These are phyloP conservation scores for Graphilbum fragrans DNA, from an alignment of 2,329 filamentous ascomycete genomes.

Conservation along the genomic window DNA sequence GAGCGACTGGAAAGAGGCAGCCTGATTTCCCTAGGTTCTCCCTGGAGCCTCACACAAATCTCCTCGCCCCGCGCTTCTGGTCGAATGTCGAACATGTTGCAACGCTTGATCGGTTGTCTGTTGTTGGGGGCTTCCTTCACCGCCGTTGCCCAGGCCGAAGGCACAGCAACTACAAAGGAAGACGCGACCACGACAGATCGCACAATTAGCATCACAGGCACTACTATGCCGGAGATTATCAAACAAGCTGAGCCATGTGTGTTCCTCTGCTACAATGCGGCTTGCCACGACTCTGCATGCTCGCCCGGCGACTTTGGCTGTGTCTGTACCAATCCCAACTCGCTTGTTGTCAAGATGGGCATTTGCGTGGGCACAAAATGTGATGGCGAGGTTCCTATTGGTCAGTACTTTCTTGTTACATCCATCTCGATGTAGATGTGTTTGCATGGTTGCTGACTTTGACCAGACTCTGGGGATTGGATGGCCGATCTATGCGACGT, in stretches of 20 bases:
- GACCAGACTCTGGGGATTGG: conserved; percentile 9
- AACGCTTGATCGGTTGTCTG: too few relatives aligned
- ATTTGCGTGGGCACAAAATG: conserved; percentile 10
- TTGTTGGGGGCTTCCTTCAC: too few relatives aligned
- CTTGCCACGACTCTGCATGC: conserved; percentile 9
- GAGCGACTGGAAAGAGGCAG: too few relatives aligned
- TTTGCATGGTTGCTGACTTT: not conserved
- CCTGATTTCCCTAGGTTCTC: too few relatives aligned
- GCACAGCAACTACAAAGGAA: not conserved
- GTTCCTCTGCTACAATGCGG: conserved; percentile 10
- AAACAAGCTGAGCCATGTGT: conserved; percentile 9
- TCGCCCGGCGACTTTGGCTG: conserved; percentile 8
- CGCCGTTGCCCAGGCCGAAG: not conserved
- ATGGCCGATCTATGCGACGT: conserved; percentile 9
- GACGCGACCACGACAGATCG: not conserved
- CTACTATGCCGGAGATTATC: conserved; percentile 7
- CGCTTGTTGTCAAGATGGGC: conserved; percentile 13
- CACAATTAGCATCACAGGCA: conserved; percentile 8
- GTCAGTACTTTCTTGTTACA: not conserved
- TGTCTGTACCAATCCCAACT: conserved; percentile 12
- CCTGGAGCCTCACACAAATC: too few relatives aligned
- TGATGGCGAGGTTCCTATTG: conserved; percentile 6
- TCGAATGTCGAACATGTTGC: too few relatives aligned
- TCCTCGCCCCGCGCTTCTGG: too few relatives aligned
- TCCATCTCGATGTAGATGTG: not conserved